Conservation (phyloP, 208 protist genomes). For the Leishmania amazonensis region DNA sequence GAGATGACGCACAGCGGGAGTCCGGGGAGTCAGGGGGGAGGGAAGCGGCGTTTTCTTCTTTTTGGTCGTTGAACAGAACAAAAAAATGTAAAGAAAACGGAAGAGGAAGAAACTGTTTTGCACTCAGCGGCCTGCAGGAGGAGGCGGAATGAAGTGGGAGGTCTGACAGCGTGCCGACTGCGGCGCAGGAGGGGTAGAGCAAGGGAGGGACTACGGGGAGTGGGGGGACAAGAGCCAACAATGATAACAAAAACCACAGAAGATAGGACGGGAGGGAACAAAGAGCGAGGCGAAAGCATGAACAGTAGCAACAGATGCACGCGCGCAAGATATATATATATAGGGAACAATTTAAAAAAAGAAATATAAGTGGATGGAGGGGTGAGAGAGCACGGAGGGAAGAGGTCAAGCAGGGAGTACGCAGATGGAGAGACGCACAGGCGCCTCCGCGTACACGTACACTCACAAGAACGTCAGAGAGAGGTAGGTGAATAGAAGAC, state of each 20-base stretch:
- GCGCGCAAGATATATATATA: not conserved
- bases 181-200: not conserved
- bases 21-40: too few species aligned
- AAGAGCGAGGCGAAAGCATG: not conserved
- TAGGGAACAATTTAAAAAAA: not conserved
- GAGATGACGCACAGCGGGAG: too few species aligned
- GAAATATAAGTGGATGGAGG: not conserved
- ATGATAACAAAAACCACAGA: not conserved
- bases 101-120: not conserved
- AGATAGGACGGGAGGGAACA: not conserved
- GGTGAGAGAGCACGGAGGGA: not conserved
- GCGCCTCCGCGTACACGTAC: not conserved
- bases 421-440: not conserved
- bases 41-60: too few species aligned
- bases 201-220: not conserved
- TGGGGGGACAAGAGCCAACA: not conserved
- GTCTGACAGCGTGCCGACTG: not conserved
- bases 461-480: not conserved
- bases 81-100: not conserved
- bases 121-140: not conserved
- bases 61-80: too few species aligned
- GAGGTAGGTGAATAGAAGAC: slow-evolving; percentile 1
- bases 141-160: not conserved
- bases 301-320: not conserved
- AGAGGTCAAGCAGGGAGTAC: not conserved